Conservation (phyloP, 768 basidiomycete species). For the Lentinula raphanica region DNA sequence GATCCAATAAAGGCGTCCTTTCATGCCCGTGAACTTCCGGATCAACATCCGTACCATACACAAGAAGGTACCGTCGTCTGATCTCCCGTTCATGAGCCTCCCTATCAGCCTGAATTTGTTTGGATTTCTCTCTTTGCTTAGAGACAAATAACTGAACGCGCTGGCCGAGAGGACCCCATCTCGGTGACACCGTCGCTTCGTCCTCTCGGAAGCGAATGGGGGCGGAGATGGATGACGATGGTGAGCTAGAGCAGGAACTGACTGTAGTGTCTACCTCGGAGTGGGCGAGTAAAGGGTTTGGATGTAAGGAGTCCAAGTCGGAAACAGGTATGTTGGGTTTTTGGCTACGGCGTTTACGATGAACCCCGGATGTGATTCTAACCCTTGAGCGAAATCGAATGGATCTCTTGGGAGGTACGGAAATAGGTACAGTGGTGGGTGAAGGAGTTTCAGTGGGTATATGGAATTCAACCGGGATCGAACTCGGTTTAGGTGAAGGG, state of each 20-base stretch:
- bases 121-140: not conserved
- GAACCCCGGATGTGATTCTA: constrained; percentile 69
- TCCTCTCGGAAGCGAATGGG: constrained; percentile 62
- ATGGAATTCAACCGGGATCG: not conserved
- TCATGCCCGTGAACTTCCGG: constrained; percentile 6
- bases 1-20: constrained; percentile 14
- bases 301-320: not conserved
- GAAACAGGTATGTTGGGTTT: constrained; percentile 22
- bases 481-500: not conserved
- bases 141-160: constrained; percentile 37
- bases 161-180: constrained; percentile 59
- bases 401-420: not conserved
- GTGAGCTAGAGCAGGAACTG: constrained; percentile 42
- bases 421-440: not conserved
- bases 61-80: not conserved
- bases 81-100: not conserved
- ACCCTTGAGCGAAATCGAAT: constrained; percentile 67
- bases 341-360: constrained; percentile 31
- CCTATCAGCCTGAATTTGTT: not conserved
- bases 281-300: constrained; percentile 19
- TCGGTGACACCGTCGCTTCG: constrained; percentile 34
- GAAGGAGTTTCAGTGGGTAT: not conserved
- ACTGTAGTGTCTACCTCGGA: constrained; percentile 22
- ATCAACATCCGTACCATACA: not conserved
- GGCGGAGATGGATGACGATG: constrained; percentile 77